phyloP scores from a whole-genome alignment of 1,284 basidiomycete genomes.

The Trametes pubescens region DNA sequence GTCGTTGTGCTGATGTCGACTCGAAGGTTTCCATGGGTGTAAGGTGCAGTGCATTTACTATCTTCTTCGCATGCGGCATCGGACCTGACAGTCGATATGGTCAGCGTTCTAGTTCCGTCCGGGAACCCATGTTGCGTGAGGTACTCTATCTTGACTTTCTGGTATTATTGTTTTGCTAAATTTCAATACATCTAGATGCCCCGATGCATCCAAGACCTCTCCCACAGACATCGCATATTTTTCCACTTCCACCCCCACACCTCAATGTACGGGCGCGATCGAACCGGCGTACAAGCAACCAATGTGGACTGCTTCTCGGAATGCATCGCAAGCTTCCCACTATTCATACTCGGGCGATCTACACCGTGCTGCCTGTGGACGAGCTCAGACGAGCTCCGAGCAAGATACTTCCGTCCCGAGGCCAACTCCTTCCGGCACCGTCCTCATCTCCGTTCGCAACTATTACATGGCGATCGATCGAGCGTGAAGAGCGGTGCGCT shows the following conservation, averaged over 20 bases:
- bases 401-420: not conserved
- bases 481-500: not conserved
- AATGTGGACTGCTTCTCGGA: not conserved
- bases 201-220: too few relatives aligned
- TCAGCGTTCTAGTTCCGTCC: too few relatives aligned
- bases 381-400: not conserved
- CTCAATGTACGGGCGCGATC: not conserved
- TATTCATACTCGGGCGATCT: not conserved
- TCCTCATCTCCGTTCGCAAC: constrained; percentile 4
- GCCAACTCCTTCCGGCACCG: constrained; percentile 1
- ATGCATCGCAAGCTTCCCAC: not conserved
- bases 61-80: too few relatives aligned
- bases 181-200: not conserved
- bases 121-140: not conserved
- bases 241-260: too few relatives aligned
- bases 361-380: not conserved
- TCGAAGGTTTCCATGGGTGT: too few relatives aligned
- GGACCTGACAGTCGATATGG: too few relatives aligned
- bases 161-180: not conserved
- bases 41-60: too few relatives aligned
- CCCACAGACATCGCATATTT: too few relatives aligned
- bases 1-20: not conserved
- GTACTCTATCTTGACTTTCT: not conserved
- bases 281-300: not conserved
- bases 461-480: constrained; percentile 6